Conservation (phyloP, 768 basidiomycete genomes). For the Kwoniella europaea region DNA sequence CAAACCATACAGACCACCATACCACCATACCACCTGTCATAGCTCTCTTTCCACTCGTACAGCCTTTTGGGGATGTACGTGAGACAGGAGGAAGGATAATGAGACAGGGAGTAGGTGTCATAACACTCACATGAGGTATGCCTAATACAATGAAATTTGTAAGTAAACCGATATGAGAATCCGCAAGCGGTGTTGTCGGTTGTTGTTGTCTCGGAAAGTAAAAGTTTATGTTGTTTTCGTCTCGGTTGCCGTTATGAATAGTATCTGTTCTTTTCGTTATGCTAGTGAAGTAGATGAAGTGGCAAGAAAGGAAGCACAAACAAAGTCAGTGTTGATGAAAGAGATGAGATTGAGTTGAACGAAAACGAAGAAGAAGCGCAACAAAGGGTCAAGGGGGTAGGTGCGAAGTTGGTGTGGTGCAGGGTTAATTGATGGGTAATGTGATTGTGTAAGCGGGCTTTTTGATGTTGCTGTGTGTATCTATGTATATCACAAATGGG, state of each 20-base stretch:
- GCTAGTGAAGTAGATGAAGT: neutral
- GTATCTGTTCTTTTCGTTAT: neutral
- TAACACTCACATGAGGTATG: conserved; percentile 5
- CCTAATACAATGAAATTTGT: neutral
- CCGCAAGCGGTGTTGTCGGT: conserved; percentile 15
- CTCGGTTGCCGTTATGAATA: neutral
- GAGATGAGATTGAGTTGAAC: neutral
- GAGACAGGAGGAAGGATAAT: neutral
- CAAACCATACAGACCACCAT: conserved; percentile 8
- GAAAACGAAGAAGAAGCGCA: neutral
- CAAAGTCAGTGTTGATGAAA: neutral
- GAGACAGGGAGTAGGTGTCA: neutral
- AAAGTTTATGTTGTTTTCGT: neutral
- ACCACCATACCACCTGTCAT: neutral
- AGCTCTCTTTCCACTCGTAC: neutral
- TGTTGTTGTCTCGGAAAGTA: conserved; percentile 1
- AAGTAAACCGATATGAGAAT: conserved; percentile 1
- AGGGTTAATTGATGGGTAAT: neutral
- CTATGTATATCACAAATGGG: neutral
- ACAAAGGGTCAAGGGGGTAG: conserved; percentile 6
- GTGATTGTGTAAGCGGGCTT: conserved; percentile 2
- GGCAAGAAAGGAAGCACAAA: neutral
- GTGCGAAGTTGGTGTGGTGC: neutral
- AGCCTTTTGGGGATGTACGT: neutral
- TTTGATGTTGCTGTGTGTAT: neutral